Base-by-base conservation (phyloP, 2,329 filamentous ascomycete genomes). In the Myrmaecium sp. region DNA sequence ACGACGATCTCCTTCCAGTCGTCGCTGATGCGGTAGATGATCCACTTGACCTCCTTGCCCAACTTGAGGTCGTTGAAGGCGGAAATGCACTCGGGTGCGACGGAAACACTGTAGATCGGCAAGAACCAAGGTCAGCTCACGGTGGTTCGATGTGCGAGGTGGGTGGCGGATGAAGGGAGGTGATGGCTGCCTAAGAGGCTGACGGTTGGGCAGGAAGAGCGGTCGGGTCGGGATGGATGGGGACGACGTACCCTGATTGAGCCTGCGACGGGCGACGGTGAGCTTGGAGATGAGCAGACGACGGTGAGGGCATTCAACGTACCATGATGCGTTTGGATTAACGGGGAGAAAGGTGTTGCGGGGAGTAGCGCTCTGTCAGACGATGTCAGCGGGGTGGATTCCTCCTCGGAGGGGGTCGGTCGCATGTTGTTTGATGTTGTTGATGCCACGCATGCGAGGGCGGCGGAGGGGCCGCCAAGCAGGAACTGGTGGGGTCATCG, bases 11-110 rank as follows among this genome's bases (percentile, higher is more conserved):
- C 57, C 58, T 75, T 81, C 66, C 73, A 72, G 63, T 83, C 68
- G 57, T 84, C 77, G 38, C 73, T 75, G 51, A 89, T 71, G 67
- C 83, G 82, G 74, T 69, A 86, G 65, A 89, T 72, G 61, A 89
- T 76, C 67, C 69, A 91, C 61, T 82, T 84, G 43, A 52, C 47
- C 62, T 71, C 65, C 62, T 83, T 83, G 57, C 58, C 64, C 42
- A 83, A 72, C 70, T 86, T 86, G 40, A 86, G 68, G 42, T 84
- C 74, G 57, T 84, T 82, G 68, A 75, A 86, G 37, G 54, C 51
- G 31, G 45, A 44, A 43, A 66, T 69, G 67, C 77, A 83, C 33
- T 84, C 76, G 49, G 69, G 65, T 39, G 66, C 59, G 45, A 83
- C 72, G 51, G 65, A 64, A 42, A 77, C 76, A 66, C 77, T 83